Conservation (phyloP, 805 yeast species). For the Lipomyces oligophaga region DNA sequence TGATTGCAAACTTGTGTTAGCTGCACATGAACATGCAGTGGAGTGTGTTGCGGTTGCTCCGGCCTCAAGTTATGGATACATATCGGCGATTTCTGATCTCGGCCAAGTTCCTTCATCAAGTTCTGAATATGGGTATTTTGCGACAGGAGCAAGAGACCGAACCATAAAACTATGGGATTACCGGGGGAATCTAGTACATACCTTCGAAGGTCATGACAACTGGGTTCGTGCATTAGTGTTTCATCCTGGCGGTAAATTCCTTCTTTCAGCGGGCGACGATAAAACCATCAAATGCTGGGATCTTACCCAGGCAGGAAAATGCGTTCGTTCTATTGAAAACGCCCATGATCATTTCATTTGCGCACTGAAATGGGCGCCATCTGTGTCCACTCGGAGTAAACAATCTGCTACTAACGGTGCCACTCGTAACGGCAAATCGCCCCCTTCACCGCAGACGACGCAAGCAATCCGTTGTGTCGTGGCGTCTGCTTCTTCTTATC, state of each 20-base stretch:
- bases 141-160: constrained; percentile 78
- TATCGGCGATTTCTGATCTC: constrained; percentile 9
- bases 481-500: constrained; percentile 62
- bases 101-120: background rate
- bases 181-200: constrained; percentile 55
- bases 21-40: constrained; percentile 71
- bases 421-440: constrained; percentile 5
- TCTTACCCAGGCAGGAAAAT: constrained; percentile 43
- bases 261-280: constrained; percentile 77
- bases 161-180: constrained; percentile 69
- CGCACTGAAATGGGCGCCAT: constrained; percentile 43
- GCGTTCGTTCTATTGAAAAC: constrained; percentile 50
- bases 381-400: constrained; percentile 31
- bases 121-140: constrained; percentile 51
- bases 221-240: constrained; percentile 73
- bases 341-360: constrained; percentile 77
- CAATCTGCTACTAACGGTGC: constrained; percentile 31
- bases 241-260: constrained; percentile 72
- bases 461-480: constrained; percentile 57
- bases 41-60: constrained; percentile 73
- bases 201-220: constrained; percentile 70
- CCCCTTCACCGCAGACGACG: constrained; percentile 31
- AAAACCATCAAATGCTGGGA: constrained; percentile 77
- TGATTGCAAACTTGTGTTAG: constrained; percentile 58
- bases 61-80: constrained; percentile 20